Evolutionary conservation across 2,329 filamentous ascomycete species (phyloP).

Genomic region (Nemania serpens): DNA sequence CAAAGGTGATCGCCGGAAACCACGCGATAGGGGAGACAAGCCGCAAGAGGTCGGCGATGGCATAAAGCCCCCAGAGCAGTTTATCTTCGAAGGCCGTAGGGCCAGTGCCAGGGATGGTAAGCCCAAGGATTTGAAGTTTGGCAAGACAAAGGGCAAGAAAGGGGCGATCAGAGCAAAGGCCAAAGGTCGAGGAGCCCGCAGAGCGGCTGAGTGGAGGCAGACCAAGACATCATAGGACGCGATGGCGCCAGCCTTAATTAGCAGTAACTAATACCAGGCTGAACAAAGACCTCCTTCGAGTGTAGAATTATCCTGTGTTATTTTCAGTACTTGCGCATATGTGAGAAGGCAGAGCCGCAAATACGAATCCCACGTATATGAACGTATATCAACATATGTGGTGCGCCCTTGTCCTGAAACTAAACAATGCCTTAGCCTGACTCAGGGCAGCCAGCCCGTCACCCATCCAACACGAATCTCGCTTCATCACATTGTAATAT

Average conservation of each 20-base stretch:
- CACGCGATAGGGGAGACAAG: slow-evolving; percentile 31
- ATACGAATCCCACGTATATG: too few species aligned
- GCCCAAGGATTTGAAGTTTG: slow-evolving; percentile 63
- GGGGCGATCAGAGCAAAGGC: slow-evolving; percentile 37
- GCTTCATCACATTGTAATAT: slow-evolving; percentile 18
- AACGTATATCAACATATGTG: too few species aligned
- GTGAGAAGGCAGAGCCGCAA: too few species aligned
- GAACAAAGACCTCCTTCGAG: too few species aligned
- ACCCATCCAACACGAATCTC: not conserved
- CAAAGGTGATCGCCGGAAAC: slow-evolving; percentile 36
- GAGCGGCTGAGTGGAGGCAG: slow-evolving; percentile 43
- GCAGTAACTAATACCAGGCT: too few species aligned
- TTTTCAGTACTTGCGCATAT: too few species aligned
- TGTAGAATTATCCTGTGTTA: too few species aligned
- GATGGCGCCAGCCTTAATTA: too few species aligned
- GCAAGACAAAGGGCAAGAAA: slow-evolving; percentile 60
- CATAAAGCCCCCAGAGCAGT: slow-evolving; percentile 67
- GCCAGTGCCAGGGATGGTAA: slow-evolving; percentile 70
- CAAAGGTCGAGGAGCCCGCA: slow-evolving; percentile 39
- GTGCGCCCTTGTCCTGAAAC: too few species aligned
- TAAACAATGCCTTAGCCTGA: too few species aligned
- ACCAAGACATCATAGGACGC: slow-evolving; percentile 32
- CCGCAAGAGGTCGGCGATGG: slow-evolving; percentile 15
- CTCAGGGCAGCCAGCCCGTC: too few species aligned
- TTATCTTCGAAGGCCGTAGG: slow-evolving; percentile 82